Conservation (phyloP, 495 filamentous ascomycete species). For the Lasiosphaeriaceae sp. region DNA sequence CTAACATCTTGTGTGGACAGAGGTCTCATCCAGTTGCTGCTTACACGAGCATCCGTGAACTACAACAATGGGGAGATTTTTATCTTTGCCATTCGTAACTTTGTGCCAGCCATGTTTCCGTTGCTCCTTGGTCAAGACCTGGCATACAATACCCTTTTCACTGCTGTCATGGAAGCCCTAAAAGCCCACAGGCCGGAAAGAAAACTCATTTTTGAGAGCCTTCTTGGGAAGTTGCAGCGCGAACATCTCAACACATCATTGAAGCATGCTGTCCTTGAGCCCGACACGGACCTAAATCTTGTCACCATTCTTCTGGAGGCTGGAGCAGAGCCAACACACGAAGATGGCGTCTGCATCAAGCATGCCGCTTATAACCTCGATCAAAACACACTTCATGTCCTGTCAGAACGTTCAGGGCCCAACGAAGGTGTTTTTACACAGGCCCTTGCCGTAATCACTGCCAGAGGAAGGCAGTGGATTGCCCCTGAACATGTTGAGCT, state of each 20-base stretch:
- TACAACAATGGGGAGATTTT: conserved; percentile 32
- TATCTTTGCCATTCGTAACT: conserved; percentile 24
- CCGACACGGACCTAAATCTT: conserved; percentile 18
- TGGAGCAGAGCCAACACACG: conserved; percentile 22
- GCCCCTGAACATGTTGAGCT: conserved; percentile 31
- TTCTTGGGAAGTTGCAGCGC: conserved; percentile 16
- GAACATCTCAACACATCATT: conserved; percentile 30
- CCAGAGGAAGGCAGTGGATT: conserved; percentile 27
- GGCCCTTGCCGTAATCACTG: conserved; percentile 17
- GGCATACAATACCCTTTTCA: conserved; percentile 24
- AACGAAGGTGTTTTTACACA: conserved; percentile 18
- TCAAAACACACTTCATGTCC: conserved; percentile 14
- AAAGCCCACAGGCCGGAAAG: conserved; percentile 8
- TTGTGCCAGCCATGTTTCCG: conserved; percentile 19
- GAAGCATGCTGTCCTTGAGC: conserved; percentile 22
- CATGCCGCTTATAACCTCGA: conserved; percentile 26
- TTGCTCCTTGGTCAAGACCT: conserved; percentile 26
- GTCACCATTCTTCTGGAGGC: conserved; percentile 19
- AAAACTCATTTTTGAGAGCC: conserved; percentile 11
- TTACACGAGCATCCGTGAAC: conserved; percentile 24
- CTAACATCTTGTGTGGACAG: conserved; percentile 3
- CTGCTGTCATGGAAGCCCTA: conserved; percentile 22
- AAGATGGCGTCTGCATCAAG: conserved; percentile 28
- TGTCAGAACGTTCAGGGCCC: conserved; percentile 13
- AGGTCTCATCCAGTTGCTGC: conserved; percentile 16